These are phyloP conservation scores for Diaporthe sp. DNA, from an alignment of 2,329 filamentous ascomycete species.

Conservation along the genomic window DNA sequence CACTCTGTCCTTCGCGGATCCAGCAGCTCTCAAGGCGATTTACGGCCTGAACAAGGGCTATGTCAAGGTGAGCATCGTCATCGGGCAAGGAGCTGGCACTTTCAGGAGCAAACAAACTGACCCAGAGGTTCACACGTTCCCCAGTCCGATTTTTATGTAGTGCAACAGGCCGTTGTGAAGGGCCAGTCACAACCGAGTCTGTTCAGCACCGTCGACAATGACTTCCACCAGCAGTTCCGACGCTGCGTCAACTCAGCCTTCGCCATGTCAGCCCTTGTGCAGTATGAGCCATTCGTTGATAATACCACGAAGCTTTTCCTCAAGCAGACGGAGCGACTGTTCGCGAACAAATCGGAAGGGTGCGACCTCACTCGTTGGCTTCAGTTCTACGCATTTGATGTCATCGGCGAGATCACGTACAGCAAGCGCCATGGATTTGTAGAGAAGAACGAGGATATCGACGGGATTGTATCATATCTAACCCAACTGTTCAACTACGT, in stretches of 20 bases:
- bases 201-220: slow-evolving; percentile 82
- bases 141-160: slow-evolving; percentile 84
- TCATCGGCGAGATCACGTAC: slow-evolving; percentile 84
- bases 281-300: slow-evolving; percentile 86
- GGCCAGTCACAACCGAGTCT: slow-evolving; percentile 79
- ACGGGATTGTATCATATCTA: slow-evolving; percentile 79
- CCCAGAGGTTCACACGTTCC: neutral
- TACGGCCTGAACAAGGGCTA: slow-evolving; percentile 89
- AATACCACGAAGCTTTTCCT: slow-evolving; percentile 81
- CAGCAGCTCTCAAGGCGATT: slow-evolving; percentile 37
- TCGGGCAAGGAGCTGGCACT: no score
- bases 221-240: slow-evolving; percentile 81
- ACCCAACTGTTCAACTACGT: slow-evolving; percentile 78
- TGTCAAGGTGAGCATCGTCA: slow-evolving; percentile 73
- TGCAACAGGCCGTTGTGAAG: slow-evolving; percentile 80
- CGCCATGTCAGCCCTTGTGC: slow-evolving; percentile 81
- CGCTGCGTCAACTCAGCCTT: slow-evolving; percentile 83
- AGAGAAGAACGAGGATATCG: slow-evolving; percentile 81
- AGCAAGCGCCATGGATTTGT: slow-evolving; percentile 82
- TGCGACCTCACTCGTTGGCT: slow-evolving; percentile 81
- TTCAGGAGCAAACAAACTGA: slow-evolving; percentile 63
- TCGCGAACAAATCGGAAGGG: slow-evolving; percentile 56
- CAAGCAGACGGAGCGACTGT: slow-evolving; percentile 70
- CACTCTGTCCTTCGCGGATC: slow-evolving; percentile 54
- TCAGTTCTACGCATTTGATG: slow-evolving; percentile 86